Base-by-base conservation (phyloP, 768 basidiomycete species). In the Glaciozyma antarctica region DNA sequence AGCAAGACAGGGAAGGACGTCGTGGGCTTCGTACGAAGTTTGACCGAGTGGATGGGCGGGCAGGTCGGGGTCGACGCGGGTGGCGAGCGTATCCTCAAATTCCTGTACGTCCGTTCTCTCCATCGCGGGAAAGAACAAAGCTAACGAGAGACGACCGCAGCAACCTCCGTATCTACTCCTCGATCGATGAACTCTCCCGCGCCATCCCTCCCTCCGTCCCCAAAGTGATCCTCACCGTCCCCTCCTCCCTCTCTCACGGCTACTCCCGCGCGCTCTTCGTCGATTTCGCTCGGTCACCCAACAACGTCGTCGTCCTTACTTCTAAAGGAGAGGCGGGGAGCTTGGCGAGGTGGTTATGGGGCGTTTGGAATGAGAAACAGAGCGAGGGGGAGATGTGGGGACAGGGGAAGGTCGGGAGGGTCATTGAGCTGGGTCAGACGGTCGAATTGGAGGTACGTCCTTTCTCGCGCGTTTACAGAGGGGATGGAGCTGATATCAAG, bases 1-100 rank as follows among this genome's bases (percentile, higher is more conserved):
- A 88, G 88, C 56, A 82, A 86, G 43, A 93, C 91, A 9, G 91
- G 87, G 3, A 83, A 86, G 66, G 94, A 99, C 77, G 94, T 95
- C 87, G 77, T 95, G 44, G 87, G 88, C 1, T 90, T 92, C 73
- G 89, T 95, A 32, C 80, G 92, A 64, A 93, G 89, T 80, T 87
- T 98, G 88, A 94, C 95, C 84, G 95, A 98, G 75, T 98, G 93
- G 91, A 84, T 99, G 68, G 95, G 95, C 15, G 94, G 95, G 1
- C 91, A 89, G 19, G 87, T 89, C 3, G 89, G 82, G 41, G 80
- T 81, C 54, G 81, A 80, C 24, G 80, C 82, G 47, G 80, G 82
- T 49, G 78, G 80, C 60, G 78, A 79, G 64, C 75, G 81, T 67
- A 86, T 89, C 2, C 79, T 99, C 61, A 84, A 90, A 51, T 99